Conservation (phyloP, 805 yeast species). For the Scheffersomyces amazonensis region DNA sequence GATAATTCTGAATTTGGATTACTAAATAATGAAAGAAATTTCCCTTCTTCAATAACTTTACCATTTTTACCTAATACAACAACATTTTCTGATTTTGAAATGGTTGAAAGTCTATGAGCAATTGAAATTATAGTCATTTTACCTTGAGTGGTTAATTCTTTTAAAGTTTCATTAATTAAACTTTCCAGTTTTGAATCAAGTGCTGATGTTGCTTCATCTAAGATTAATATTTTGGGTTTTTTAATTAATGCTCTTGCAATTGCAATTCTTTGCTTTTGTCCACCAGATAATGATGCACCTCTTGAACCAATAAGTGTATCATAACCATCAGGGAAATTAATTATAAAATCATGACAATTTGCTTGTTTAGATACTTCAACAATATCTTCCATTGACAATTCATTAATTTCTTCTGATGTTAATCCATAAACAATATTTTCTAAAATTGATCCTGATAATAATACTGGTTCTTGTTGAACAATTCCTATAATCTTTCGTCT, state of each 20-base stretch:
- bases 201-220: slow-evolving; percentile 72
- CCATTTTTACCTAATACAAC: slow-evolving; percentile 42
- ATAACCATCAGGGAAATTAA: slow-evolving; percentile 57
- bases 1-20: slow-evolving; percentile 40
- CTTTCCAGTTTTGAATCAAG: slow-evolving; percentile 52
- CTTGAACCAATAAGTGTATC: slow-evolving; percentile 55
- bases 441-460: slow-evolving; percentile 52
- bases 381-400: slow-evolving; percentile 40
- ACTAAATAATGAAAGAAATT: slow-evolving; percentile 38
- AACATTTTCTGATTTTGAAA: slow-evolving; percentile 42
- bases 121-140: slow-evolving; percentile 42
- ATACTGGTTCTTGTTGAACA: slow-evolving; percentile 62
- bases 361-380: slow-evolving; percentile 48
- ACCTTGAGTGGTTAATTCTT: slow-evolving; percentile 33
- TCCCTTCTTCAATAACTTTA: slow-evolving; percentile 38
- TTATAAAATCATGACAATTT: slow-evolving; percentile 56
- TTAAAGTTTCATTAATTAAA: slow-evolving; percentile 40
- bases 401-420: slow-evolving; percentile 31
- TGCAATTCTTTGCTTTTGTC: slow-evolving; percentile 75
- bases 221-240: slow-evolving; percentile 57
- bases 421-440: slow-evolving; percentile 58
- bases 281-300: slow-evolving; percentile 65
- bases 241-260: slow-evolving; percentile 73
- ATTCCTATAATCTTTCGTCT: slow-evolving; percentile 51
- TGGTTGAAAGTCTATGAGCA: slow-evolving; percentile 44